Conservation (phyloP, 2,329 filamentous ascomycete genomes). For the Cordyceps farinosa region DNA sequence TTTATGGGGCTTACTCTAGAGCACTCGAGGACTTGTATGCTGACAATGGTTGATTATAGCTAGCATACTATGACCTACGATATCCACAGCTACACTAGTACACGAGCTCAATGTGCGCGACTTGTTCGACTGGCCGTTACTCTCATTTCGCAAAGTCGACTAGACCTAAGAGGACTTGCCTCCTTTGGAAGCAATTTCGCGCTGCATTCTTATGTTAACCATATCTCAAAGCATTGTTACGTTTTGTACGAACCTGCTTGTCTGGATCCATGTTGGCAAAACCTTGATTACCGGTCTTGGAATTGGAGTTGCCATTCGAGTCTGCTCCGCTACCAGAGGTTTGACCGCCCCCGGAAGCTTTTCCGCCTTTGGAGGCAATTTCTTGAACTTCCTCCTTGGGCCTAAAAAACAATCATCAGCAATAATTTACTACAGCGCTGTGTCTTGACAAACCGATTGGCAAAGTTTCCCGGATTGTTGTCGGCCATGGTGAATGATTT, state of each 20-base stretch:
- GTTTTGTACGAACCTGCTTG: constrained; percentile 35
- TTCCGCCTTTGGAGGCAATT: constrained; percentile 41
- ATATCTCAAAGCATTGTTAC: not conserved
- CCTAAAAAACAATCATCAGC: not conserved
- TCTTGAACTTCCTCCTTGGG: constrained; percentile 43
- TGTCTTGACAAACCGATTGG: constrained; percentile 20
- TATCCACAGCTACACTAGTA: too few species aligned
- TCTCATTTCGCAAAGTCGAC: too few species aligned
- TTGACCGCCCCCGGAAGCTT: constrained; percentile 29
- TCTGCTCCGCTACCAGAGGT: not conserved
- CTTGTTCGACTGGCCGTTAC: too few species aligned
- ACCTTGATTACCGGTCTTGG: not conserved
- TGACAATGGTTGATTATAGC: too few species aligned
- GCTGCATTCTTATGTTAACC: constrained; percentile 29
- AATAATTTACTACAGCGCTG: not conserved
- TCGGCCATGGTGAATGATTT: constrained; percentile 17
- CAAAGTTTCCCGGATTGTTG: constrained; percentile 24
- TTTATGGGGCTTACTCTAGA: too few species aligned
- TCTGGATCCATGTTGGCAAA: constrained; percentile 41
- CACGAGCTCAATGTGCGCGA: too few species aligned
- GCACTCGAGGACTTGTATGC: too few species aligned
- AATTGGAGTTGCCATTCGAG: not conserved
- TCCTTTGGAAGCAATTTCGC: constrained; percentile 53
- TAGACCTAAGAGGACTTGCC: constrained; percentile 42
- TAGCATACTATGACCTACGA: too few species aligned